Conservation (phyloP, 2,329 filamentous ascomycete genomes). For the Fusarium newnesense region DNA sequence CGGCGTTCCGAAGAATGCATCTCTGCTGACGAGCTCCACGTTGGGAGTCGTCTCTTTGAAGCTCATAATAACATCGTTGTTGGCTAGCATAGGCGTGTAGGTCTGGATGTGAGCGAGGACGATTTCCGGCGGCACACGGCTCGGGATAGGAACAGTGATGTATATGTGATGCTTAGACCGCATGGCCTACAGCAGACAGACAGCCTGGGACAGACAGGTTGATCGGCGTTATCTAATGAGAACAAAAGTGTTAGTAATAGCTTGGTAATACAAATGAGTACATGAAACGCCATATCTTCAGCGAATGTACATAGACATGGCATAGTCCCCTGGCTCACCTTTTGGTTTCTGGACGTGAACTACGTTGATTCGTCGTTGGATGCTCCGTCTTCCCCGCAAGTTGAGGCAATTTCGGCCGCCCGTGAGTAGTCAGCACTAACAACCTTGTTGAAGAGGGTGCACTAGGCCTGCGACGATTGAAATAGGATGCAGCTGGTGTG, state of each 20-base stretch:
- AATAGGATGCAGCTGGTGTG: neutral
- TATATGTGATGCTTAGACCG: constrained; percentile 21
- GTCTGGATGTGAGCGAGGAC: constrained; percentile 29
- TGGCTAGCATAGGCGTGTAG: constrained; percentile 18
- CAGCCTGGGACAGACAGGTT: too few relatives aligned
- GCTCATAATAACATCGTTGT: constrained; percentile 17
- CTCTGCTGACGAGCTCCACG: neutral
- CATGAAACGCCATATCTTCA: neutral
- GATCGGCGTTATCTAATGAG: neutral
- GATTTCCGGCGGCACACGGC: constrained; percentile 24
- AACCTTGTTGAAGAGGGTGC: constrained; percentile 1
- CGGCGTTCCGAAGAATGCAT: constrained; percentile 24
- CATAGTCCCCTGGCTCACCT: neutral
- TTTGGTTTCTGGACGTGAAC: neutral
- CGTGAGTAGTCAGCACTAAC: constrained; percentile 1
- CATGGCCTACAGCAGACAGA: constrained; percentile 8
- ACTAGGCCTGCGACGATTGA: neutral
- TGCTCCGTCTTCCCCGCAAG: constrained; percentile 16
- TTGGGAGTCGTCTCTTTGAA: constrained; percentile 18
- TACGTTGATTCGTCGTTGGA: constrained; percentile 8
- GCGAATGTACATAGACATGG: neutral
- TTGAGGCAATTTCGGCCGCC: constrained; percentile 16
- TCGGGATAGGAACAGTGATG: constrained; percentile 28
- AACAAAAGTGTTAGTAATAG: constrained; percentile 14
- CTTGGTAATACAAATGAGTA: neutral